These are phyloP conservation scores for Clavispora santaluciae DNA, from an alignment of 805 yeast genomes.

Conservation along the genomic window DNA sequence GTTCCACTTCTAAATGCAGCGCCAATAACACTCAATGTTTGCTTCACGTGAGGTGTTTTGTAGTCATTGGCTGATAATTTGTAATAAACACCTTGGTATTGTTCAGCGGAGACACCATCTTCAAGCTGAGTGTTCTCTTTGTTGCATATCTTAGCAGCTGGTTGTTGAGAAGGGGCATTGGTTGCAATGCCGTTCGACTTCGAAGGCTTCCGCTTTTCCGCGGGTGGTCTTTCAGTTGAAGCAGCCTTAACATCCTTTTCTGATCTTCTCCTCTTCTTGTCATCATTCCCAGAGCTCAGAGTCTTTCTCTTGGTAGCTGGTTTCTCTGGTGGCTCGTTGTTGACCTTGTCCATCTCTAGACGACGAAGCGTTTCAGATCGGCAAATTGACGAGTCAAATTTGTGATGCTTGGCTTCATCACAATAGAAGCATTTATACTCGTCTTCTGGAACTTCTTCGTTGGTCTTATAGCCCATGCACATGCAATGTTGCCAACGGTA, in stretches of 20 bases:
- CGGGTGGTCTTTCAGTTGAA: constrained; percentile 2
- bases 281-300: constrained; percentile 24
- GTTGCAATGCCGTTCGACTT: not conserved
- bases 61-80: constrained; percentile 43
- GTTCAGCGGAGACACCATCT: constrained; percentile 38
- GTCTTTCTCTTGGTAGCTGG: constrained; percentile 15
- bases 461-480: constrained; percentile 76
- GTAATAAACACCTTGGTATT: constrained; percentile 51
- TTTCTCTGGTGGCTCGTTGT: constrained; percentile 15
- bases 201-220: constrained; percentile 12
- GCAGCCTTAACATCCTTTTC: constrained; percentile 10
- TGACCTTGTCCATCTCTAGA: constrained; percentile 23
- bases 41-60: constrained; percentile 32
- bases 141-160: constrained; percentile 17
- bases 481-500: constrained; percentile 92
- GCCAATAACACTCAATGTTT: constrained; percentile 20
- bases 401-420: constrained; percentile 42
- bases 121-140: constrained; percentile 41
- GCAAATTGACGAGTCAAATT: constrained; percentile 38
- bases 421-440: constrained; percentile 74
- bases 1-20: constrained; percentile 5
- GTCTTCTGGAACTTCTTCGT: constrained; percentile 75
- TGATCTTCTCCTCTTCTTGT: constrained; percentile 23
- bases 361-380: constrained; percentile 26
- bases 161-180: constrained; percentile 5